Percentiles rank a stretch among this genome's conserved stretches.
phyloP scores from a whole-genome alignment of 257 asterid species.

The Forsythia viridissima region DNA sequence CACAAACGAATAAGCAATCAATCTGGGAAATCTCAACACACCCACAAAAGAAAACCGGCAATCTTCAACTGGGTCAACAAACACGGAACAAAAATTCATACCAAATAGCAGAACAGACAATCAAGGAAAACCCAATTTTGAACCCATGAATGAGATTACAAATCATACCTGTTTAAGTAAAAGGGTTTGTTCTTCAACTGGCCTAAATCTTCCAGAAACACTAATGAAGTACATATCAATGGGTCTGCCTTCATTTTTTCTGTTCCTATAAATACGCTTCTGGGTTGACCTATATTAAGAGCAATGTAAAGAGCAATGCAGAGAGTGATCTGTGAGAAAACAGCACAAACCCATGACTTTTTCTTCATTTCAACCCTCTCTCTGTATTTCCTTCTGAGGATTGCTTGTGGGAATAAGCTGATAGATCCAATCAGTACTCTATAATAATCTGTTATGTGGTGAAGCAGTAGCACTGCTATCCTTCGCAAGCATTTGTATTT shows the following conservation, averaged over 20 bases:
- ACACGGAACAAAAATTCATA: not conserved
- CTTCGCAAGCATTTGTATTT: too few relatives aligned
- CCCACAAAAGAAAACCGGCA: too few relatives aligned
- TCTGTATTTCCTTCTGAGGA: not conserved
- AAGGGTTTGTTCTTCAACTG: constrained; percentile 45
- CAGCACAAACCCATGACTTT: constrained; percentile 62
- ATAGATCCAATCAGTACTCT: not conserved
- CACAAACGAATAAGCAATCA: not conserved
- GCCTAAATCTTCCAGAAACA: constrained; percentile 53
- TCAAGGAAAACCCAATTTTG: not conserved
- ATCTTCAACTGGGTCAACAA: not conserved
- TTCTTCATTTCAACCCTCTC: constrained; percentile 25
- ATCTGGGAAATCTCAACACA: not conserved
- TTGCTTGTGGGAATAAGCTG: not conserved
- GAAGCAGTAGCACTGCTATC: too few relatives aligned
- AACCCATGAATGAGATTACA: constrained; percentile 4
- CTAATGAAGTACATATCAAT: constrained; percentile 44
- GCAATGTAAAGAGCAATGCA: constrained; percentile 49
- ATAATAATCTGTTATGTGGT: not conserved
- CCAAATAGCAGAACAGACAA: not conserved
- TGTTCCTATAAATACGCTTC: constrained; percentile 19
- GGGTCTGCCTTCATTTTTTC: constrained; percentile 10
- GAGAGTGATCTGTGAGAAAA: constrained; percentile 52
- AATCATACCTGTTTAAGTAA: constrained; percentile 58
- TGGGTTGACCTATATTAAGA: constrained; percentile 48